Evolutionary conservation across 192 early-diverging fungal species (phyloP).

Genomic region (Thoreauomyces humboldtii): DNA sequence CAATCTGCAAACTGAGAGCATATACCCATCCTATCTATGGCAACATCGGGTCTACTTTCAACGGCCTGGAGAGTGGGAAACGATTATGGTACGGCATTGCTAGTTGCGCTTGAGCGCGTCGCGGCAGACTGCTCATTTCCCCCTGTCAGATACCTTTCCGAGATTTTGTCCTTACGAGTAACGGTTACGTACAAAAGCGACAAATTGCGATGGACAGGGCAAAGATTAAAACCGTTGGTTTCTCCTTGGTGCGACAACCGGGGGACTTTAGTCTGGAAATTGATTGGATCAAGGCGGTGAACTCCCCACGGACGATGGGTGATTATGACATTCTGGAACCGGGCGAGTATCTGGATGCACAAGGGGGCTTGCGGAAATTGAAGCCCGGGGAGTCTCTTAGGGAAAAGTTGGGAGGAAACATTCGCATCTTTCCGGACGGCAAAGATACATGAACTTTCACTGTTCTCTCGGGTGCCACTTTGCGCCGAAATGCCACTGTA

Average conservation of each 20-base stretch:
- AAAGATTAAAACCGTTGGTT: constrained; percentile 84
- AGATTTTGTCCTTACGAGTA: constrained; percentile 88
- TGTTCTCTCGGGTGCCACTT: too few species aligned
- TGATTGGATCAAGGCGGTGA: constrained; percentile 88
- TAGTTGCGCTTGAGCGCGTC: too few species aligned
- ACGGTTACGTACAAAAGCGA: constrained; percentile 80
- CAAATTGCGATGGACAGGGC: constrained; percentile 84
- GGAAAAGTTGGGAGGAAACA: constrained; percentile 11
- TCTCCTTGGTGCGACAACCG: constrained; percentile 77
- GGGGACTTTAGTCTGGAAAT: constrained; percentile 87
- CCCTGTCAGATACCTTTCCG: constrained; percentile 89
- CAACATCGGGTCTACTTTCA: constrained; percentile 89
- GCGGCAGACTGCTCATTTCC: too few species aligned
- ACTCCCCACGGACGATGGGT: constrained; percentile 74
- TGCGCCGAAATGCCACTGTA: too few species aligned
- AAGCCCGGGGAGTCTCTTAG: constrained; percentile 21
- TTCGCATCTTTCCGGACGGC: constrained; percentile 10
- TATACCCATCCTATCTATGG: constrained; percentile 82
- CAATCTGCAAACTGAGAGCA: constrained; percentile 83
- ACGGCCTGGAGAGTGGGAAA: constrained; percentile 90
- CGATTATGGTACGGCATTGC: constrained; percentile 62
- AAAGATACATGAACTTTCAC: too few species aligned
- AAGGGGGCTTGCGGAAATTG: constrained; percentile 22
- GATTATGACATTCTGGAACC: constrained; percentile 58
- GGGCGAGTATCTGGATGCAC: constrained; percentile 31